Base-by-base conservation (phyloP, 805 yeast genomes). In the Saccharomycopsis malanga region DNA sequence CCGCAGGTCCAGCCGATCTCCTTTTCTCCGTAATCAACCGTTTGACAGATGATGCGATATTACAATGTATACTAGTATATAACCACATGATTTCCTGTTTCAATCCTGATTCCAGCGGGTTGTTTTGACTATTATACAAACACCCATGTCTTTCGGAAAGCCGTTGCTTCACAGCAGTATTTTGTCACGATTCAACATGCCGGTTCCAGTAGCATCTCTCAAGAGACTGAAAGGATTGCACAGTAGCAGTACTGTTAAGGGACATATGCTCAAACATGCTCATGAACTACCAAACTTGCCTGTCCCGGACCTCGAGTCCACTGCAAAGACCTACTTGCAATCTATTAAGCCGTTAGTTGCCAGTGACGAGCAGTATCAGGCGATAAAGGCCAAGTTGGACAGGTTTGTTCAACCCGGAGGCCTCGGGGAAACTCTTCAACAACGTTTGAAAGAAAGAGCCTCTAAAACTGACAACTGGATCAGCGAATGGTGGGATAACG, bases 401-500 rank as follows among this genome's bases (percentile, higher is more conserved):
- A 85, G 82, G 49, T 88, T 91, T 57, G 65, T 76, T 32, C 62
- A 65, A 24, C 67, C 79, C 23, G 77, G 79, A 32, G 87, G 87
- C 5, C 69, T 70, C 39, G 87, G 93, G 15, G 79, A 77, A 45
- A 67, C 62, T 27, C 73, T 91, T 53, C 98, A 91, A 61, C 54
- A 69, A 48, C 74, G 89, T 51, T 72, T 91, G 45, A 59, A 64
- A 32, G 67, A 72, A 22, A 77, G 78, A 55, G 81, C 91, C 24
- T 57, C 66, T 25, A 66, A 59, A 45, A 70, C 67, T 48, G 81
- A 87, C 61, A 91, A 91, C 64, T 91, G 98, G 98, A 72, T 91
- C 58, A 76, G 84, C 40, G 82, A 77, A 51, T 87, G 83, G 74
- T 91, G 98, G 98, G 95, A 91, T 64, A 83, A 85, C 58, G 86